A percentile compares a stretch with the other conserved stretches of the same genome.
Evolutionary conservation across 2,329 filamentous ascomycete genomes (phyloP).

Genomic region (Macroventuria anomochaeta): DNA sequence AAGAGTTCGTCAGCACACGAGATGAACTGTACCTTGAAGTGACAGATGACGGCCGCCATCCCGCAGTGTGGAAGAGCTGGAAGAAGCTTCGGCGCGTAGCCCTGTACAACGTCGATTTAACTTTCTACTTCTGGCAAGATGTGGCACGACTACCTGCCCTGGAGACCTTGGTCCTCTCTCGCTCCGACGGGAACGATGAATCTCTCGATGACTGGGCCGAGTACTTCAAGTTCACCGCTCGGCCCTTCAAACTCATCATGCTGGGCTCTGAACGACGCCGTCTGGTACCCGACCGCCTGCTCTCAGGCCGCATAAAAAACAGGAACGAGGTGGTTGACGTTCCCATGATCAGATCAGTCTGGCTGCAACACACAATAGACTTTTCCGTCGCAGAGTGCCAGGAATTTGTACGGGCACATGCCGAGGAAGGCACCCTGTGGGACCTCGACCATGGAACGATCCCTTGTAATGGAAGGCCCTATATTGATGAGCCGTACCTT

Average conservation of each 20-base stretch:
- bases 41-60: slow-evolving; percentile 21
- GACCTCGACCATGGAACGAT: slow-evolving; percentile 12
- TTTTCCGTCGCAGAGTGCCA: slow-evolving; percentile 50
- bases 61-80: slow-evolving; percentile 55
- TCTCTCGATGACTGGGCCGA: slow-evolving; percentile 50
- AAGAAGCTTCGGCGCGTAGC: slow-evolving; percentile 52
- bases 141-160: slow-evolving; percentile 49
- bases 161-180: slow-evolving; percentile 54
- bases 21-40: slow-evolving; percentile 56
- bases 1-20: slow-evolving; percentile 58
- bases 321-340: slow-evolving; percentile 31
- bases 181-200: slow-evolving; percentile 33
- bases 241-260: slow-evolving; percentile 29
- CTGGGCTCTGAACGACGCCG: slow-evolving; percentile 26
- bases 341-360: slow-evolving; percentile 52
- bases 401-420: slow-evolving; percentile 51
- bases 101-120: slow-evolving; percentile 53
- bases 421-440: slow-evolving; percentile 50
- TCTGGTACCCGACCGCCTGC: slow-evolving; percentile 23
- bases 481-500: slow-evolving; percentile 16
- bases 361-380: slow-evolving; percentile 51
- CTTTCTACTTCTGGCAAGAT: slow-evolving; percentile 35
- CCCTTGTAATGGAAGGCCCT: slow-evolving; percentile 13
- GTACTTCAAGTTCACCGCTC: slow-evolving; percentile 44
- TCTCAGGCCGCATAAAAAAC: slow-evolving; percentile 33